Percentiles rank a stretch among this genome's conserved stretches.
Evolutionary conservation across 805 yeast genomes (phyloP).

Genomic region (Candida wancherniae): DNA sequence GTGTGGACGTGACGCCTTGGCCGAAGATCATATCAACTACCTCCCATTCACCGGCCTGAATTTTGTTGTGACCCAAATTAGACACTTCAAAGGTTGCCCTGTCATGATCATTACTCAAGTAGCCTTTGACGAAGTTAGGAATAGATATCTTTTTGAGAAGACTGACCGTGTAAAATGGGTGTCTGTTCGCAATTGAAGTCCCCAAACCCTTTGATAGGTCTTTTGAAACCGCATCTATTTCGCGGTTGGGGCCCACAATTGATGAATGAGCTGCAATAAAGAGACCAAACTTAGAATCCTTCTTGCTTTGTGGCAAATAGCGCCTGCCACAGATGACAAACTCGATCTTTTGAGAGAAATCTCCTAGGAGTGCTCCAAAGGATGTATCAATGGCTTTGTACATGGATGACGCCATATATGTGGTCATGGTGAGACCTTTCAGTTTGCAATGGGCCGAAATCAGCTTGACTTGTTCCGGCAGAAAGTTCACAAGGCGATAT

Average conservation of each 20-base stretch:
- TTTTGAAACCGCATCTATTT: conserved; percentile 1
- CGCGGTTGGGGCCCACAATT: conserved; percentile 1
- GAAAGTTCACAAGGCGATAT: conserved; percentile 5
- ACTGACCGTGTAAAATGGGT: conserved; percentile 6
- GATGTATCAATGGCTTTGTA: conserved; percentile 4
- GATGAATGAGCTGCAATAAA: conserved; percentile 5
- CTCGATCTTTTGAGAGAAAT: conserved; percentile 6
- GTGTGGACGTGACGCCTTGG: conserved; percentile 11
- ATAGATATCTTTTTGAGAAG: conserved; percentile 9
- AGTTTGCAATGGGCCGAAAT: conserved; percentile 6
- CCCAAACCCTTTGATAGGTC: conserved; percentile 2
- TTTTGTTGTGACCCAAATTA: conserved; percentile 9
- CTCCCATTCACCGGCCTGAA: conserved; percentile 4
- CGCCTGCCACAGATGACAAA: conserved; percentile 12
- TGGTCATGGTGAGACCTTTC: conserved; percentile 9
- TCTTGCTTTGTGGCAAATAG: conserved; percentile 6
- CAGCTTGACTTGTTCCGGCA: conserved; percentile 2
- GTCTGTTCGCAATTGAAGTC: conserved; percentile 3
- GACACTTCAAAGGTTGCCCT: conserved; percentile 14
- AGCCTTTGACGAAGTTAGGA: conserved; percentile 5
- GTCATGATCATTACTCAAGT: not conserved
- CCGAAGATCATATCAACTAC: conserved; percentile 10
- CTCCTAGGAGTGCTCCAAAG: conserved; percentile 4
- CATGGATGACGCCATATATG: conserved; percentile 8
- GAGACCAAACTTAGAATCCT: conserved; percentile 10